Percentiles rank a stretch among this genome's conserved stretches.
Conservation (phyloP, 164 flowering plant species). For the Aristolochia contorta region DNA sequence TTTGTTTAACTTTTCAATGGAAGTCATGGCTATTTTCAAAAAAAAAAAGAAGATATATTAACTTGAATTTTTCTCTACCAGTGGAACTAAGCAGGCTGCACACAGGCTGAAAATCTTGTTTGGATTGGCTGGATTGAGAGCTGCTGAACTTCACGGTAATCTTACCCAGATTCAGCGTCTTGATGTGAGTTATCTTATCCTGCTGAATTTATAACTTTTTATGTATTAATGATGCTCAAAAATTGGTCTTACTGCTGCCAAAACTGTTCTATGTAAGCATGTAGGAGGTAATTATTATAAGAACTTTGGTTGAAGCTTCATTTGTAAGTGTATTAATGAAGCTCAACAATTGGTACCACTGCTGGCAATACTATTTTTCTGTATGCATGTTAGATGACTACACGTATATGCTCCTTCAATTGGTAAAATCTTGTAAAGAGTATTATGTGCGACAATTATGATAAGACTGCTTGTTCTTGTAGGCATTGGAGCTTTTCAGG, state of each 20-base stretch:
- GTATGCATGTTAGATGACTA: neutral
- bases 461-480: constrained; percentile 4
- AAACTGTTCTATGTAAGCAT: neutral
- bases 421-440: too few relatives aligned
- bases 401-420: too few relatives aligned
- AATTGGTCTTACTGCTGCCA: neutral
- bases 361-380: too few relatives aligned
- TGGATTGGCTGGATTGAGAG: constrained; percentile 75
- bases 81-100: constrained; percentile 93
- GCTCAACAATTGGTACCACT: too few relatives aligned
- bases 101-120: constrained; percentile 89
- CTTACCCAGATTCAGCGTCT: constrained; percentile 96
- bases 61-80: constrained; percentile 23
- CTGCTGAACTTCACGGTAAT: constrained; percentile 95
- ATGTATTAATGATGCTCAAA: too few relatives aligned
- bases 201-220: neutral
- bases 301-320: too few relatives aligned
- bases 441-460: neutral
- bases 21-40: too few relatives aligned
- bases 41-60: neutral
- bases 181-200: constrained; percentile 44
- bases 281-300: neutral
- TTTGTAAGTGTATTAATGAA: too few relatives aligned
- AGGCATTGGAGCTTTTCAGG: constrained; percentile 90
- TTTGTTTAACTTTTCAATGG: too few relatives aligned